Evolutionary conservation across 352 stramenopile species (phyloP), one percentile per base, ranked within the genome.

Genomic region (Lagenidium giganteum): DNA sequence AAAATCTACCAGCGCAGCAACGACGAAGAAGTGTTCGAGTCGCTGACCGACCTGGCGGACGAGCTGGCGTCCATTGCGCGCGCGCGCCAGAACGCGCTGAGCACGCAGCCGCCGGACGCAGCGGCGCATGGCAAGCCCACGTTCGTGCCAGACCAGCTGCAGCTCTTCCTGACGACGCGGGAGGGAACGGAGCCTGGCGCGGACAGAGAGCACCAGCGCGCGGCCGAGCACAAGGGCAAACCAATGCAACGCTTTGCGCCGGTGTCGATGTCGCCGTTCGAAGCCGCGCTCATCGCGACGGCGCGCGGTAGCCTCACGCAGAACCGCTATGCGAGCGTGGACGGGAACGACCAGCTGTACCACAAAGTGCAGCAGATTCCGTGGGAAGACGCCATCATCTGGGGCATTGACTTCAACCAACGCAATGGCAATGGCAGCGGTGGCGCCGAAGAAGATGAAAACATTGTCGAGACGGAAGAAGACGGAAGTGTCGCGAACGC

Each of bases 341-440:
- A 55, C 8, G 51, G 63, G 16, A 54, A 25, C 38, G 67, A 85
- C 32, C 61, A 60, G 13, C 55, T 83, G 29, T 88, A 84, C 45
- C 60, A 78, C 30, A 82, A 77, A 26, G 73, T 86, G 21, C 67
- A 88, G 54, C 75, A 88, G 36, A 34, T 88, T 6, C 63, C 51
- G 3, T 88, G 75, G 75, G 75, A 88, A 39, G 67, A 86, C 8
- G 54, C 65, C 34, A 86, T 88, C 21, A 51, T 84, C 9, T 88
- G 75, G 72, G 72, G 69, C 0, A 48, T 72, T 22, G 67, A 79
- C 28, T 73, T 79, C n/a, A n/a, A n/a, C n/a, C 32, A 50, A 55
- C 7, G 29, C 47, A 8, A 30, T 51, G 34, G 51, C 35, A 14
- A 61, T 58, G n/a, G n/a, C n/a, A 34, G 50, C 13, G 8, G 21